A percentile compares a stretch with the other conserved stretches of the same genome.
Evolutionary conservation across 495 filamentous ascomycete genomes (phyloP).

Genomic region (Aspergillus nidulans): DNA sequence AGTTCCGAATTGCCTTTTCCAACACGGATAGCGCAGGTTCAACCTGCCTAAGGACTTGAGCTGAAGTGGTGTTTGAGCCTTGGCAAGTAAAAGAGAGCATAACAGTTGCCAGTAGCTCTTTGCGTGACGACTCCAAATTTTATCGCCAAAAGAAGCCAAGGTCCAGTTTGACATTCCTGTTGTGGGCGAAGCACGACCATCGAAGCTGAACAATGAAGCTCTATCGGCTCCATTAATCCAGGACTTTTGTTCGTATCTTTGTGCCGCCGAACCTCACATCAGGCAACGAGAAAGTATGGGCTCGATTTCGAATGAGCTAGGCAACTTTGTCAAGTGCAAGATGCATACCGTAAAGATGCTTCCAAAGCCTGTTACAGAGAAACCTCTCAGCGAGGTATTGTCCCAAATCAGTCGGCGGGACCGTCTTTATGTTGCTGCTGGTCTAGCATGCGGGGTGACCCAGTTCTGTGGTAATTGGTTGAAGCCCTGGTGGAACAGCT

Average conservation of each 20-base stretch:
- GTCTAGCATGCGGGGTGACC: slow-evolving; percentile 32
- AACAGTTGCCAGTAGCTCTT: too few species aligned
- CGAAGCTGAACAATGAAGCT: too few species aligned
- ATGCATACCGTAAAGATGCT: neutral
- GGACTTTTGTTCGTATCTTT: neutral
- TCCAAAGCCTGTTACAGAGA: neutral
- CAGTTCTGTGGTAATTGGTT: slow-evolving; percentile 33
- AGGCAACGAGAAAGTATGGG: neutral
- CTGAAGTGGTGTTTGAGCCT: slow-evolving; percentile 12
- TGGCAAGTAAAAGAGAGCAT: too few species aligned
- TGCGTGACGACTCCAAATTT: too few species aligned
- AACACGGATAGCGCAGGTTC: neutral
- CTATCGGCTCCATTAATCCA: slow-evolving; percentile 5
- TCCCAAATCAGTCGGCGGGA: slow-evolving; percentile 20
- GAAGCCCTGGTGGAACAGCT: slow-evolving; percentile 23
- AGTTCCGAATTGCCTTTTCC: neutral
- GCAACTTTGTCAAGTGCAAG: neutral
- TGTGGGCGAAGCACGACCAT: too few species aligned
- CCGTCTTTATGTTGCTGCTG: slow-evolving; percentile 28
- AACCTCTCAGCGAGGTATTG: slow-evolving; percentile 6
- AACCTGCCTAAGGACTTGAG: slow-evolving; percentile 3
- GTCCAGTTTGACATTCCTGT: too few species aligned
- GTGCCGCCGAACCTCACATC: neutral
- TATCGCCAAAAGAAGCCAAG: too few species aligned
- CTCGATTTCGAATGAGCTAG: neutral